phyloP scores from a whole-genome alignment of 768 basidiomycete species.

The Russula compacta region DNA sequence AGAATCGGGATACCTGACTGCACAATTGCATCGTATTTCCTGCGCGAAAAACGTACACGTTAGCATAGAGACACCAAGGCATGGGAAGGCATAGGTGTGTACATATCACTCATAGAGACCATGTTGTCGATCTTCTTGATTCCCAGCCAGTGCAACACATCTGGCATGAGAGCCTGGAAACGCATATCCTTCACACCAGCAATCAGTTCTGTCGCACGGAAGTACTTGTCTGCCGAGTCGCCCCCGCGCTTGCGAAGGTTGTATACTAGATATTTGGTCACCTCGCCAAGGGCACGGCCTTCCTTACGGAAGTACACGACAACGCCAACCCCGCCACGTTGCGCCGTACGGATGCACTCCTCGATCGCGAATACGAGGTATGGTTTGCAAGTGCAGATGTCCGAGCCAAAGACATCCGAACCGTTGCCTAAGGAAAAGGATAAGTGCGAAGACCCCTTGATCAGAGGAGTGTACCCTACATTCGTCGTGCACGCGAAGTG shows the following conservation, averaged over 20 bases:
- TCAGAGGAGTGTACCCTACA: conserved; percentile 39
- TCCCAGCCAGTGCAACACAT: conserved; percentile 91
- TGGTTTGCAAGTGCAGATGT: conserved; percentile 89
- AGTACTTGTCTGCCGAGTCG: conserved; percentile 89
- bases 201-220: conserved; percentile 86
- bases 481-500: conserved; percentile 88
- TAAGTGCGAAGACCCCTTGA: background rate
- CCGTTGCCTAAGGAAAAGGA: conserved; percentile 58
- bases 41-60: conserved; percentile 22
- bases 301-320: conserved; percentile 95
- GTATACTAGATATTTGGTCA: conserved; percentile 93
- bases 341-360: conserved; percentile 79
- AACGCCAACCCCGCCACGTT: conserved; percentile 82
- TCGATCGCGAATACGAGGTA: conserved; percentile 90
- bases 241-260: conserved; percentile 93
- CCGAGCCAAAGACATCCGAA: conserved; percentile 92
- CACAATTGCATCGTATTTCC: conserved; percentile 95
- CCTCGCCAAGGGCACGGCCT: conserved; percentile 88
- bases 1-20: conserved; percentile 77
- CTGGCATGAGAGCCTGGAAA: conserved; percentile 94
- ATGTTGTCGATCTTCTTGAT: conserved; percentile 84
- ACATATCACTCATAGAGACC: conserved; percentile 89
- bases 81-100: conserved; percentile 17
- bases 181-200: conserved; percentile 95
- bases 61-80: background rate